These are phyloP conservation scores for Aurifilum marmelostoma DNA, from an alignment of 2,329 filamentous ascomycete genomes.

Conservation along the genomic window DNA sequence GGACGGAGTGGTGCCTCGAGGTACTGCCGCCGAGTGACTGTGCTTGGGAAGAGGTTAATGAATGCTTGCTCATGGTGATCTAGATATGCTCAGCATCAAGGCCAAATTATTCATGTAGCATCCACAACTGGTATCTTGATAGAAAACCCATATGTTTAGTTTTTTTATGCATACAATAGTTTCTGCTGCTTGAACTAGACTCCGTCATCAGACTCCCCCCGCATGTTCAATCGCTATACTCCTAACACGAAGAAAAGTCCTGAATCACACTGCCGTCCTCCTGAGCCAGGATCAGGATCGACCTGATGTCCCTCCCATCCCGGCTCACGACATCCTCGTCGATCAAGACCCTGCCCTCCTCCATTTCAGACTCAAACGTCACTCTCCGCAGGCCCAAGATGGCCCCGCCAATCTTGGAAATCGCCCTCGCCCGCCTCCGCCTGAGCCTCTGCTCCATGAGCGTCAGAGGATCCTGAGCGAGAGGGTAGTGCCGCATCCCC, in stretches of 20 bases:
- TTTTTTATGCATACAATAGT: too few relatives aligned
- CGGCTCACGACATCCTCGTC: conserved; percentile 29
- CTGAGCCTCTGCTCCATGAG: neutral
- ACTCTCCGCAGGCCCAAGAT: conserved; percentile 19
- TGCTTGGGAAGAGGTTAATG: too few relatives aligned
- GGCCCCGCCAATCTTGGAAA: conserved; percentile 19
- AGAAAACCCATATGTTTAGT: too few relatives aligned
- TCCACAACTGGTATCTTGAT: too few relatives aligned
- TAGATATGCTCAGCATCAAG: too few relatives aligned
- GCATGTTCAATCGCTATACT: neutral
- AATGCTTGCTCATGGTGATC: too few relatives aligned
- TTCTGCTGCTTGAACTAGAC: neutral
- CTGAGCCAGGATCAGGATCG: neutral
- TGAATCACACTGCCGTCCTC: conserved; percentile 2
- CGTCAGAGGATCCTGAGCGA: conserved; percentile 22
- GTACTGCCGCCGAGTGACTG: too few relatives aligned
- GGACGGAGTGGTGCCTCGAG: neutral
- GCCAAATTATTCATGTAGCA: too few relatives aligned
- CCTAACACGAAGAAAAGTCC: neutral
- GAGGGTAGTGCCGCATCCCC: conserved; percentile 34
- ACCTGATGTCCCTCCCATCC: conserved; percentile 7
- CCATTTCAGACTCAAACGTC: conserved; percentile 32
- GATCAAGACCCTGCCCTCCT: conserved; percentile 19
- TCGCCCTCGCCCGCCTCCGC: neutral
- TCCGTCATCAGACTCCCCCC: neutral